These are phyloP conservation scores for Abrus precatorius DNA, from an alignment of 306 rosid species.

Conservation along the genomic window DNA sequence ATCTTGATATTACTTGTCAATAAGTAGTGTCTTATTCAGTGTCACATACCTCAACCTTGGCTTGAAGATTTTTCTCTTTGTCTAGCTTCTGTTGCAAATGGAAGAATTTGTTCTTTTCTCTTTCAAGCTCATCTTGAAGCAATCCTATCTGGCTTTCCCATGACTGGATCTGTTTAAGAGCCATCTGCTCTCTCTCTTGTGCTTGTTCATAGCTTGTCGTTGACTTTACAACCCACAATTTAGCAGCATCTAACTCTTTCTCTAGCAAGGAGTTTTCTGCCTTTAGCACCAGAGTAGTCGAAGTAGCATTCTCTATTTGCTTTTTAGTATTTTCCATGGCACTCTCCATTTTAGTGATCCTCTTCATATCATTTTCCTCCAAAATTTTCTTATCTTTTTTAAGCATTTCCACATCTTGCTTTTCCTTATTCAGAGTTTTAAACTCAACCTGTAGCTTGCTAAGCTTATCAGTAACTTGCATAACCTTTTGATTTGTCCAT, in stretches of 20 bases:
- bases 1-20: constrained; percentile 27
- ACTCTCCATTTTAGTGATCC: constrained; percentile 67
- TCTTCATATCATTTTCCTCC: constrained; percentile 67
- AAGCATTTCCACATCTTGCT: constrained; percentile 51
- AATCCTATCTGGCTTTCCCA: constrained; percentile 55
- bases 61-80: constrained; percentile 54
- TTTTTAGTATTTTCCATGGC: constrained; percentile 57
- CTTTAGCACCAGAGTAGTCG: constrained; percentile 49
- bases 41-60: constrained; percentile 64
- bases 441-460: constrained; percentile 55
- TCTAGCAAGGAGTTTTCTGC: constrained; percentile 55
- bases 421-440: constrained; percentile 62
- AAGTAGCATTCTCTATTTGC: constrained; percentile 56
- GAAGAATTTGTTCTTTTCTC: constrained; percentile 57
- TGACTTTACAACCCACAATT: constrained; percentile 55
- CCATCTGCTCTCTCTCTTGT: constrained; percentile 60
- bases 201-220: constrained; percentile 51
- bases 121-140: constrained; percentile 62
- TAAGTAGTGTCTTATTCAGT: constrained; percentile 1
- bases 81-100: constrained; percentile 53
- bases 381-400: constrained; percentile 54
- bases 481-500: constrained; percentile 70
- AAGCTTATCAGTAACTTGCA: constrained; percentile 70
- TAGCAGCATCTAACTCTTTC: constrained; percentile 58
- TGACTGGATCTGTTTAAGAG: constrained; percentile 53